A percentile compares a stretch with the other conserved stretches of the same genome.
Evolutionary conservation across 2,329 filamentous ascomycete species (phyloP).

Genomic region (Cladosporium oxysporum): DNA sequence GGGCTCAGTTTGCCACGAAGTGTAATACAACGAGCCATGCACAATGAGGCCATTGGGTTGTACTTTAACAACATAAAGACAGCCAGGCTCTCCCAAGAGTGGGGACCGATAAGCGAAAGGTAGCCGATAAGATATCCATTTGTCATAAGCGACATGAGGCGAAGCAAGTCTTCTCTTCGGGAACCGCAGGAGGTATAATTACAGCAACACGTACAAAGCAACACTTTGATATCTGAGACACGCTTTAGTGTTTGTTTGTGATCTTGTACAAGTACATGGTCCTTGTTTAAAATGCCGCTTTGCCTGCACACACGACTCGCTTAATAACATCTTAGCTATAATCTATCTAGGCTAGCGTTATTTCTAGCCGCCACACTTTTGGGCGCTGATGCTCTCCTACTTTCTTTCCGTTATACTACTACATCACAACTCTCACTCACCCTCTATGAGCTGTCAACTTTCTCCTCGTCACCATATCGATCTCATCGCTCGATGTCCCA

Average conservation of each 20-base stretch:
- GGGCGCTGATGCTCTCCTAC: too few relatives aligned
- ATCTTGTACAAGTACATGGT: background rate
- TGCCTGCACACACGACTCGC: background rate
- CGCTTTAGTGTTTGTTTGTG: background rate
- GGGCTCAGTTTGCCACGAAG: background rate
- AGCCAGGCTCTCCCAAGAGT: background rate
- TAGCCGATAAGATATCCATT: background rate
- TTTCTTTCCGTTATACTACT: too few relatives aligned
- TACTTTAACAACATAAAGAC: background rate
- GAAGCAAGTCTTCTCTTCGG: background rate
- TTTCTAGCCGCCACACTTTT: too few relatives aligned
- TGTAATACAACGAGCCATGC: background rate
- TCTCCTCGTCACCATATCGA: too few relatives aligned
- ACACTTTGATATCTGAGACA: background rate
- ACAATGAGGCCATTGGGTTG: background rate
- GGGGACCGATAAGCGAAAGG: background rate
- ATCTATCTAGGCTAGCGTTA: too few relatives aligned
- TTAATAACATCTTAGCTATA: too few relatives aligned
- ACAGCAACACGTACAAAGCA: background rate
- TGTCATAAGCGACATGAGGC: background rate
- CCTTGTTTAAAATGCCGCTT: background rate
- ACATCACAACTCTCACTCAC: too few relatives aligned
- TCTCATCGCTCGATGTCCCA: slow-evolving; percentile 4
- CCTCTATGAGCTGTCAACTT: too few relatives aligned
- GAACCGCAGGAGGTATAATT: background rate